Base-by-base conservation (phyloP, 1,139 yeast genomes). In the Saccharomycopsis hybrid region DNA sequence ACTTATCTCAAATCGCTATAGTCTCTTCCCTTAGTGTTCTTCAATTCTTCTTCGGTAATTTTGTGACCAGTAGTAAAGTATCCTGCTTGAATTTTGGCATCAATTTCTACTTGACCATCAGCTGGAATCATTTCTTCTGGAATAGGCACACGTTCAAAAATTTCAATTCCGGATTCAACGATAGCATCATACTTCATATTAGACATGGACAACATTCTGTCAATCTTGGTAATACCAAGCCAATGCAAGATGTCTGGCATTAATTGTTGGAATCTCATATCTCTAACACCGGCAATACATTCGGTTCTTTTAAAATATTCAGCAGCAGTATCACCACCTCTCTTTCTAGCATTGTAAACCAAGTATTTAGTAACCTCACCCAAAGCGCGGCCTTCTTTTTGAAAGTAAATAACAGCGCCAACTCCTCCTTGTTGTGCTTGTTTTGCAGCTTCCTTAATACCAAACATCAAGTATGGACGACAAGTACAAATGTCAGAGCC, bases 201-300 rank as follows among this genome's bases (percentile, higher is more conserved):
- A 49, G 81, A 76, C 84, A 78, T 78, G 39, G 82, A 76, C 47
- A 78, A 62, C 83, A 78, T 78, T 54, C 76, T 70, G 62, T 79
- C 83, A 59, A 79, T 78, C 60, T 70, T 75, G 46, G 76, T 72
- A 56, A 79, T 72, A 41, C 85, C 85, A 57, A 79, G 65, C 74
- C 79, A 79, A 57, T 78, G 82, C 55, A 79, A 65, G 51, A 78
- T 71, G 60, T 79, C 85, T n/a, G 84, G 84, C 85, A 79, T 79
- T 56, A 79, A 65, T 53, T 76, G 80, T 62, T 79, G 85, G 67
- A 78, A 79, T 60, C 84, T 71, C 74, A 79, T 78, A 60, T 78
- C 83, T 60, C 77, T 74, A 41, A 78, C 83, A 57, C 83, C 83
- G 9, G 83, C 84, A 65, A 78, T 77, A 61, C 79, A 75, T 62